A percentile compares a stretch with the other conserved stretches of the same genome.
Conservation (phyloP, 306 rosid genomes). For the Lathyrus sativus region DNA sequence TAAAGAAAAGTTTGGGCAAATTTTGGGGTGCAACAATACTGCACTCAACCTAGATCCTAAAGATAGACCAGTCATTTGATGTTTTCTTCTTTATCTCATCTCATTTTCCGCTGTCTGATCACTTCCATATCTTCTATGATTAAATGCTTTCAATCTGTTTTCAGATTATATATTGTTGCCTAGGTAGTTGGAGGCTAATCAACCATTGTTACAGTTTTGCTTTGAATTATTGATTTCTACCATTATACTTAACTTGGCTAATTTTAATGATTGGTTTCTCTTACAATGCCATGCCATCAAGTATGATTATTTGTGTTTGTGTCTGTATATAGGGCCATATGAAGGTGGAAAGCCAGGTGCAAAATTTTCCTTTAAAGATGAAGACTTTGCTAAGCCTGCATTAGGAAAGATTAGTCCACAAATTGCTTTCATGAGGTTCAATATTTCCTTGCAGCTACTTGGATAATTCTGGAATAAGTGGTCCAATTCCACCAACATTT, state of each 20-base stretch:
- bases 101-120: too few relatives aligned
- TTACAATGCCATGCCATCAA: neutral
- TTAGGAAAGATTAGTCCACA: too few relatives aligned
- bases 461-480: conserved; percentile 75
- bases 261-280: neutral
- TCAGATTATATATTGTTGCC: too few relatives aligned
- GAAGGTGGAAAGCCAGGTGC: conserved; percentile 95
- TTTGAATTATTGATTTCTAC: neutral
- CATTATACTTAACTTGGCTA: neutral
- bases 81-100: too few relatives aligned
- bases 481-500: conserved; percentile 77
- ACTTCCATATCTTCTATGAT: too few relatives aligned
- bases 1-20: too few relatives aligned
- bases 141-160: too few relatives aligned
- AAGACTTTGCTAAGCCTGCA: conserved; percentile 86
- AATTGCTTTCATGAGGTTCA: neutral
- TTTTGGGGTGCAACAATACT: too few relatives aligned
- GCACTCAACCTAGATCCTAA: too few relatives aligned
- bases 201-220: neutral
- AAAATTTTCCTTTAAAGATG: conserved; percentile 78
- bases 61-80: too few relatives aligned
- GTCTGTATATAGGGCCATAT: conserved; percentile 56
- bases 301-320: neutral
- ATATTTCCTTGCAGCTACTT: conserved; percentile 57
- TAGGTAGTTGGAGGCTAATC: neutral